Evolutionary conservation across 345 rosid species (phyloP).

Genomic region (Eucalyptus victrix): DNA sequence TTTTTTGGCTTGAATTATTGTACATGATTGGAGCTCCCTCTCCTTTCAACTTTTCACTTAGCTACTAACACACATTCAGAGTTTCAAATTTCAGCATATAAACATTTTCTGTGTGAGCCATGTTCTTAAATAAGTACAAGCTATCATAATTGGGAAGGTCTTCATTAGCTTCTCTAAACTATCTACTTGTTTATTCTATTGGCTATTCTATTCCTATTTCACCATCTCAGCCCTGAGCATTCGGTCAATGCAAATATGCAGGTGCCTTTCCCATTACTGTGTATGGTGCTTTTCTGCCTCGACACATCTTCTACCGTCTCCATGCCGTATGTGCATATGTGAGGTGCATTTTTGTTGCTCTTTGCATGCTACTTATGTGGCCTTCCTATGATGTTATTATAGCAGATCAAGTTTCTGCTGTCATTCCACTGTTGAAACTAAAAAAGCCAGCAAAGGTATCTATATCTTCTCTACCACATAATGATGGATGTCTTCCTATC

Average conservation of each 20-base stretch:
- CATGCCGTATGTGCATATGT: constrained; percentile 84
- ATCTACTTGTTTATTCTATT: background rate
- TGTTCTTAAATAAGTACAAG: background rate
- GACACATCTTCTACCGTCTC: constrained; percentile 71
- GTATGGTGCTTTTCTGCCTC: constrained; percentile 75
- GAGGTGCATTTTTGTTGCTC: constrained; percentile 75
- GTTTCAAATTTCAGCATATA: background rate
- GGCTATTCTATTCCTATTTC: background rate
- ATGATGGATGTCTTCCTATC: background rate
- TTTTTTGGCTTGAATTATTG: background rate
- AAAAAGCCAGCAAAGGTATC: constrained; percentile 64
- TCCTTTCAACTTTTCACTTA: background rate
- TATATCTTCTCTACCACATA: background rate
- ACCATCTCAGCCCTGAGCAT: background rate
- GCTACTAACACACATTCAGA: background rate
- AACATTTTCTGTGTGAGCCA: background rate
- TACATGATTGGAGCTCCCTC: background rate
- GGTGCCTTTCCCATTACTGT: constrained; percentile 73
- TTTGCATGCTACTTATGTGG: constrained; percentile 61
- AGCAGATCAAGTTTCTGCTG: constrained; percentile 81
- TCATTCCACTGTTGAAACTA: constrained; percentile 67
- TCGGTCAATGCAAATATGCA: background rate
- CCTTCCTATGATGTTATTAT: constrained; percentile 65
- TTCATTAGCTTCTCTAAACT: background rate
- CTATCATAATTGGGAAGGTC: background rate